phyloP scores from a whole-genome alignment of 148 eudicot species.

The Heliamphora exappendiculata region DNA sequence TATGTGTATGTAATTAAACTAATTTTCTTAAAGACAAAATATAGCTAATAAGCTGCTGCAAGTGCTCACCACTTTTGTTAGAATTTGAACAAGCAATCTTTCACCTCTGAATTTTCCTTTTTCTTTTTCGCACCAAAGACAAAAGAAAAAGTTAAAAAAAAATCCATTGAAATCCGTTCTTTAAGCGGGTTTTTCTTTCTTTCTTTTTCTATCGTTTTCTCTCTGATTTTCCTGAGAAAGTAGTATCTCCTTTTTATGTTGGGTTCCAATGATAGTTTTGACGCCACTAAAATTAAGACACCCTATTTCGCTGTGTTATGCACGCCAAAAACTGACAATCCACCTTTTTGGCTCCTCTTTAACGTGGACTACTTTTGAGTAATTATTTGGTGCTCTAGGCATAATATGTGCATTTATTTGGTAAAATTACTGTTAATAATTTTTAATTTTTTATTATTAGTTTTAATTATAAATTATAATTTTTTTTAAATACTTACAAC shows the following conservation, averaged over 20 bases:
- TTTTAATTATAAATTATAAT: no score
- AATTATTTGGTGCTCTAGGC: no score
- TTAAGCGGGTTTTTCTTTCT: background rate
- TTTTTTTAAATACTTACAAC: no score
- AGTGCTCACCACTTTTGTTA: constrained; percentile 25
- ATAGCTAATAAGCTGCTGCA: constrained; percentile 3
- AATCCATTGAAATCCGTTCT: constrained; percentile 7
- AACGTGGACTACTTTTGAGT: background rate
- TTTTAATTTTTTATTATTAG: no score
- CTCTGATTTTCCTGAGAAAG: constrained; percentile 11
- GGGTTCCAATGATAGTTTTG: no score
- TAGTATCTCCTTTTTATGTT: background rate
- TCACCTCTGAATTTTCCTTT: constrained; percentile 8
- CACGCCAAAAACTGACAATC: constrained; percentile 39
- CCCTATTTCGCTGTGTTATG: constrained; percentile 22
- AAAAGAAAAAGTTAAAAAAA: constrained; percentile 14
- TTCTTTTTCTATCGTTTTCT: background rate
- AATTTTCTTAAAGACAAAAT: no score
- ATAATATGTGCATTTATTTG: no score
- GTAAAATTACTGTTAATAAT: no score
- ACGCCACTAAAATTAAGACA: constrained; percentile 8
- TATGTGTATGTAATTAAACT: no score
- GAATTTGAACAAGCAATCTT: constrained; percentile 11
- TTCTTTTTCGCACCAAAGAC: constrained; percentile 11
- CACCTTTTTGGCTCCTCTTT: constrained; percentile 31